phyloP scores from a whole-genome alignment of 257 asterid species.

The Petunia secreta region DNA sequence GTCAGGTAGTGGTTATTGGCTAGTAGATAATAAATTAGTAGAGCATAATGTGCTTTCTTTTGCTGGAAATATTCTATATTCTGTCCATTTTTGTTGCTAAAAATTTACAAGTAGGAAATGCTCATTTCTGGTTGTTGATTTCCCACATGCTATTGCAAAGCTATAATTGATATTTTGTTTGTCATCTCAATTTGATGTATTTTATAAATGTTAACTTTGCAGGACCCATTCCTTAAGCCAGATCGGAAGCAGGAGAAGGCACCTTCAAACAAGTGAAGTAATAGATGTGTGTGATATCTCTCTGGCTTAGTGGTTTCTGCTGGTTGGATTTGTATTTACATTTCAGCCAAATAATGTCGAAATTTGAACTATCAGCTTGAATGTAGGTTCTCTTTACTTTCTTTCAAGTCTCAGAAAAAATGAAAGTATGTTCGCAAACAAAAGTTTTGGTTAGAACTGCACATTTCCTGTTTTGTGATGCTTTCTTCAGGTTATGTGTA shows the following conservation, averaged over 20 bases:
- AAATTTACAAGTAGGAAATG: background rate
- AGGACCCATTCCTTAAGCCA: slow-evolving; percentile 23
- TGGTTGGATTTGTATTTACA: background rate
- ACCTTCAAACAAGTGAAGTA: slow-evolving; percentile 19
- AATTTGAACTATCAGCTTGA: slow-evolving; percentile 14
- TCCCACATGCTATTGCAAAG: background rate
- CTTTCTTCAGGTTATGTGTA: background rate
- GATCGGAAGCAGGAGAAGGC: slow-evolving; percentile 26
- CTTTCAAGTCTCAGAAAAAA: background rate
- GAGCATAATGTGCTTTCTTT: background rate
- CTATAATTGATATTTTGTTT: background rate
- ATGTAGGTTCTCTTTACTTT: slow-evolving; percentile 11
- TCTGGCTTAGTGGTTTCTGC: background rate
- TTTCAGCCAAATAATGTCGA: slow-evolving; percentile 1
- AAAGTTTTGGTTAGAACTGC: background rate
- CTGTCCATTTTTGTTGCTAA: background rate
- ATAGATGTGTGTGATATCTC: background rate
- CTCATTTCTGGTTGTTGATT: slow-evolving; percentile 1
- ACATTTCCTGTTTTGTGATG: background rate
- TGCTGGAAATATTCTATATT: background rate
- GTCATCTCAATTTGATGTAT: background rate
- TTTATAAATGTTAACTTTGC: background rate
- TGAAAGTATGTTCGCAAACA: background rate
- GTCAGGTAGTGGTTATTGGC: background rate
- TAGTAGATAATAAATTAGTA: background rate